These are phyloP conservation scores for Coniochaeta prunicola DNA, from an alignment of 2,329 filamentous ascomycete genomes.

Conservation along the genomic window DNA sequence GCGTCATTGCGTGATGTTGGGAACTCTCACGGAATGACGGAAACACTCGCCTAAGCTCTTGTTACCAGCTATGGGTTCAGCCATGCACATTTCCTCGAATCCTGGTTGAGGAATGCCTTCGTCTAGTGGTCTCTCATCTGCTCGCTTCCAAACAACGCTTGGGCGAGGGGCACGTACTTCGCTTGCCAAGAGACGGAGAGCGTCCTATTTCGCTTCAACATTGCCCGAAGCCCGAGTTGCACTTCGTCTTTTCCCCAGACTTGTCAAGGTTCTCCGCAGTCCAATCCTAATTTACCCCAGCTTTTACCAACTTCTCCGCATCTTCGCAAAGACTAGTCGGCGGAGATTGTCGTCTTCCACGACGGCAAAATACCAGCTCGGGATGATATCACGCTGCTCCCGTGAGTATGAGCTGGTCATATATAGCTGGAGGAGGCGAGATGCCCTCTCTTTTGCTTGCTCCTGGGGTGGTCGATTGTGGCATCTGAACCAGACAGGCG, in stretches of 20 bases:
- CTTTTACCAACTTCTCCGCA: neutral
- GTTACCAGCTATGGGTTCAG: neutral
- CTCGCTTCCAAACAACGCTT: neutral
- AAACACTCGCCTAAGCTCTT: neutral
- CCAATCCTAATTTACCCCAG: neutral
- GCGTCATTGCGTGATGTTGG: neutral
- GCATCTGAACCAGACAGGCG: neutral
- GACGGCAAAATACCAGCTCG: neutral
- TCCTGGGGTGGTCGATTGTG: neutral
- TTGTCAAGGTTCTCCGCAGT: neutral
- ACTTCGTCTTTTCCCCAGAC: neutral
- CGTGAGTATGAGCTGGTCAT: neutral
- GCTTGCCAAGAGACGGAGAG: neutral
- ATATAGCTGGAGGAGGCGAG: neutral
- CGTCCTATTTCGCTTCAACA: neutral
- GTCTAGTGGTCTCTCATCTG: neutral
- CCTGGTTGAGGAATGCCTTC: neutral
- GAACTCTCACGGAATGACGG: neutral
- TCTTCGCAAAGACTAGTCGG: neutral
- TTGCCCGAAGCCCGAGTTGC: neutral
- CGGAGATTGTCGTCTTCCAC: neutral
- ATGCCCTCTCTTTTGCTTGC: neutral
- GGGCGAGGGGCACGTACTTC: neutral
- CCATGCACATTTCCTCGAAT: neutral
- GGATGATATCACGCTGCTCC: neutral